phyloP scores from a whole-genome alignment of 352 stramenopile species.

The Phytophthora colocasiae region DNA sequence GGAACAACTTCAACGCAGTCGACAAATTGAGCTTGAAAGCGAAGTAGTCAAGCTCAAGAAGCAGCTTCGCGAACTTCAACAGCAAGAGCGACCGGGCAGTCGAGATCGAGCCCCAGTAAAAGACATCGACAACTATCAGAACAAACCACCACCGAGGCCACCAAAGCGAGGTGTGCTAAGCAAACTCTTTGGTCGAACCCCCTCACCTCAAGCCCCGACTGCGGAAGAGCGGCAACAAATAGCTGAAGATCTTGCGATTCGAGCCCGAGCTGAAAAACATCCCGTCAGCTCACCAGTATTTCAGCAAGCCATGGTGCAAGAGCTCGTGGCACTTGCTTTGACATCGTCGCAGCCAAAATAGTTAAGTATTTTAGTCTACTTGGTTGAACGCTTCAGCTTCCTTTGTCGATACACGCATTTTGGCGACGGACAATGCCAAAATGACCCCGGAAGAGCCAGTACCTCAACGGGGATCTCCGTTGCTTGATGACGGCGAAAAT shows the following conservation, averaged over 20 bases:
- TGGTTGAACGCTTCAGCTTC: not conserved
- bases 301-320: constrained; percentile 55
- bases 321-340: constrained; percentile 39
- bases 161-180: constrained; percentile 32
- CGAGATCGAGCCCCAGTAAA: constrained; percentile 14
- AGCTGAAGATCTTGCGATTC: constrained; percentile 47
- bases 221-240: constrained; percentile 47
- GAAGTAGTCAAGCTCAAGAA: constrained; percentile 76
- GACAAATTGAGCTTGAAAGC: constrained; percentile 64
- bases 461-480: not conserved
- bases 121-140: constrained; percentile 2
- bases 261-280: constrained; percentile 46
- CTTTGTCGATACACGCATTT: not conserved
- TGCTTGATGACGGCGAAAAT: constrained; percentile 14
- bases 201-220: constrained; percentile 24
- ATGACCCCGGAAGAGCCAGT: constrained; percentile 27
- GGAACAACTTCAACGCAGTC: constrained; percentile 58
- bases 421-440: constrained; percentile 17
- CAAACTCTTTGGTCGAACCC: constrained; percentile 29
- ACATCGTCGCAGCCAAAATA: constrained; percentile 15
- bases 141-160: not conserved
- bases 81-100: constrained; percentile 17
- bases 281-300: constrained; percentile 59
- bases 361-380: constrained; percentile 19
- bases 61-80: constrained; percentile 52